Evolutionary conservation across 495 filamentous ascomycete species (phyloP).

Genomic region (Amphirosellinia nigrospora): DNA sequence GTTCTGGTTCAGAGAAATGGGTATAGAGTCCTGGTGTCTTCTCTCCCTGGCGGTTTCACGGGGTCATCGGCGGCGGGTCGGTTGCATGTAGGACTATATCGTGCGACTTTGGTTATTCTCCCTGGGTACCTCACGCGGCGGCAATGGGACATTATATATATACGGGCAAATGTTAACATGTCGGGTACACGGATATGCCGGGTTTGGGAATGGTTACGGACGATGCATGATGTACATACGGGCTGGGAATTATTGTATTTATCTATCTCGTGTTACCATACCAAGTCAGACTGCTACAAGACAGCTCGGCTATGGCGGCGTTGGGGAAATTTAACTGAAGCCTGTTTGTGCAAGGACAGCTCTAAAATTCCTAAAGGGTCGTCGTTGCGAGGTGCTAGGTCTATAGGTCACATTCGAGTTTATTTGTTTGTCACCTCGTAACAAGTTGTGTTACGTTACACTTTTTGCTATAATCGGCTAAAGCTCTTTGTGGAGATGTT

Average conservation of each 20-base stretch:
- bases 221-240: conserved; percentile 8
- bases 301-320: background rate
- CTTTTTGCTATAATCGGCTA: background rate
- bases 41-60: background rate
- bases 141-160: background rate
- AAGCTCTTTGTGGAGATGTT: background rate
- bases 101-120: background rate
- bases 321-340: background rate
- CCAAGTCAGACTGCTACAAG: background rate
- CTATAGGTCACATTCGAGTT: background rate
- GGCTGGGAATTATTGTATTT: conserved; percentile 13
- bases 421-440: no score
- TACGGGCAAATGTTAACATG: background rate
- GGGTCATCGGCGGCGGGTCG: background rate
- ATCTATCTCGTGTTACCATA: conserved; percentile 4
- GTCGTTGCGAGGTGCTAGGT: background rate
- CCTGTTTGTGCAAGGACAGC: background rate
- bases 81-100: background rate
- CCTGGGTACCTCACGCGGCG: background rate
- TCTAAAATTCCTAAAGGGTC: background rate
- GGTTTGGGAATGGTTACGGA: conserved; percentile 20
- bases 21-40: background rate
- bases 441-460: background rate
- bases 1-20: no score
- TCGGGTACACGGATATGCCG: background rate